Percentiles rank a stretch among this genome's conserved stretches.
Evolutionary conservation across 148 eudicot genomes (phyloP).

Genomic region (Persicaria maculosa): DNA sequence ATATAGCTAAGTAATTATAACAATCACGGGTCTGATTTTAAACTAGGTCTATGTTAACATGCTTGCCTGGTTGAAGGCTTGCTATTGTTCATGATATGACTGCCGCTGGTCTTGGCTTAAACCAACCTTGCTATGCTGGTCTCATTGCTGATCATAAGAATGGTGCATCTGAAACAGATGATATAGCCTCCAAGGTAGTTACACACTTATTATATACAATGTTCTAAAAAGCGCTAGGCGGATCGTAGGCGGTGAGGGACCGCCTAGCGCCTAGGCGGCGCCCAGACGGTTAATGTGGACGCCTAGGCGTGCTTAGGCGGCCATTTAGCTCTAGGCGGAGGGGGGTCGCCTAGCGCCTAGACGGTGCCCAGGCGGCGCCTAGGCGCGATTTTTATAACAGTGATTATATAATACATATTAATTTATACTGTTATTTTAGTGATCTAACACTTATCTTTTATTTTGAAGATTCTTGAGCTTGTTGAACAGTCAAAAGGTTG

Average conservation of each 20-base stretch:
- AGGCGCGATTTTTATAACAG: background rate
- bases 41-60: background rate
- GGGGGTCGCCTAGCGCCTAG: too few species aligned
- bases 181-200: slow-evolving; percentile 57
- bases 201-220: background rate
- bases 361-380: too few species aligned
- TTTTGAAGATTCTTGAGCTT: slow-evolving; percentile 74
- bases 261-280: too few species aligned
- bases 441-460: slow-evolving; percentile 9
- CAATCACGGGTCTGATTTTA: background rate
- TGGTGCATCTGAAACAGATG: slow-evolving; percentile 43
- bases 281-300: too few species aligned
- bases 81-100: slow-evolving; percentile 97
- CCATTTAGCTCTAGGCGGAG: too few species aligned
- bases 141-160: slow-evolving; percentile 86
- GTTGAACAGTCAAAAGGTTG: slow-evolving; percentile 97
- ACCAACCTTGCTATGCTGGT: slow-evolving; percentile 89
- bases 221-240: too few species aligned
- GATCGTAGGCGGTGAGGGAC: too few species aligned
- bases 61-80: slow-evolving; percentile 31
- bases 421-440: background rate
- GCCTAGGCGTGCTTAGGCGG: too few species aligned
- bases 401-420: background rate
- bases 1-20: background rate
- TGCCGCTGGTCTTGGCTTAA: slow-evolving; percentile 93